These are phyloP conservation scores for Hordeum vulgare DNA, from an alignment of 176 grass and related monocot species.

Conservation along the genomic window DNA sequence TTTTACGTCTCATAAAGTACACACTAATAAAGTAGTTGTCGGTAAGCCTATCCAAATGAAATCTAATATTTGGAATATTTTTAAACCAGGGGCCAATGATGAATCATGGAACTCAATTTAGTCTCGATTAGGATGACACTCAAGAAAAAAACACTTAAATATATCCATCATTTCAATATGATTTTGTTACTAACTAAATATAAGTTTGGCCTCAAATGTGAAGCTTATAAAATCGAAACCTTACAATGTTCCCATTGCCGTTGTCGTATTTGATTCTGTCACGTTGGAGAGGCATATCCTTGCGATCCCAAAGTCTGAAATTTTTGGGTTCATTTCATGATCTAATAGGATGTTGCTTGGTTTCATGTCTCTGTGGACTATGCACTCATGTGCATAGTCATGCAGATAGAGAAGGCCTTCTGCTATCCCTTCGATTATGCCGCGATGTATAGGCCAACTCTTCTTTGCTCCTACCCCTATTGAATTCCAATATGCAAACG, in stretches of 20 bases:
- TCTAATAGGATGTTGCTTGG: constrained; percentile 53
- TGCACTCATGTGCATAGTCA: constrained; percentile 22
- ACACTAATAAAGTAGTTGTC: no score
- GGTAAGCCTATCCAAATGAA: no score
- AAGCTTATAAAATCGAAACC: background rate
- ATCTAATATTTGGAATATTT: no score
- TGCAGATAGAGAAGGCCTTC: constrained; percentile 61
- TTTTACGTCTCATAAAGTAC: no score
- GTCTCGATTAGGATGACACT: background rate
- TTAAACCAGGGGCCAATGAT: background rate
- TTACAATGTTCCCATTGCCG: constrained; percentile 49
- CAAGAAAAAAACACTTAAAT: background rate
- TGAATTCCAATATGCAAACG: background rate
- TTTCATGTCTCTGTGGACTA: constrained; percentile 59
- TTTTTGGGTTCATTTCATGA: constrained; percentile 50
- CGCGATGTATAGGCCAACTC: constrained; percentile 15
- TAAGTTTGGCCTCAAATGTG: background rate
- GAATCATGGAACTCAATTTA: background rate
- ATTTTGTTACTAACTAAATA: background rate
- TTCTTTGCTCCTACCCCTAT: background rate
- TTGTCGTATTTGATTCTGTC: constrained; percentile 10
- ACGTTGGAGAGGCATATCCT: constrained; percentile 26
- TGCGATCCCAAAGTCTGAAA: constrained; percentile 67
- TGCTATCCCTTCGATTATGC: constrained; percentile 47
- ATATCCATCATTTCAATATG: background rate